Percentiles rank a stretch among this genome's conserved stretches.
Evolutionary conservation across 1,284 basidiomycete genomes (phyloP).

Genomic region (Anthracocystis walkeri): DNA sequence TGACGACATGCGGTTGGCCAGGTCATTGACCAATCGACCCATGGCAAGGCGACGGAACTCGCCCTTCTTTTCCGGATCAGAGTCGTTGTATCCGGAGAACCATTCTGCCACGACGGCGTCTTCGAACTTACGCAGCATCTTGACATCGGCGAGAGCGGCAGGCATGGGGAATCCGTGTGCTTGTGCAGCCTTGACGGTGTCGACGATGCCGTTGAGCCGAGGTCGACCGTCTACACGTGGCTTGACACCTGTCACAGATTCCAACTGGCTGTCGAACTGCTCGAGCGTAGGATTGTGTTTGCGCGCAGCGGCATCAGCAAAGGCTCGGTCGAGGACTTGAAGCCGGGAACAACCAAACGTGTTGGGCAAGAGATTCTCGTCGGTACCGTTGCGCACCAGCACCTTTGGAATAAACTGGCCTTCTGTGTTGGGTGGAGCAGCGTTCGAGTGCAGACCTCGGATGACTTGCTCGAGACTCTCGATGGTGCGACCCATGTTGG

Average conservation of each 20-base stretch:
- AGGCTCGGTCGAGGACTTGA: conserved; percentile 44
- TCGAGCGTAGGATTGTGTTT: conserved; percentile 78
- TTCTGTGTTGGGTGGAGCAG: conserved; percentile 19
- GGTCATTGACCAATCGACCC: conserved; percentile 78
- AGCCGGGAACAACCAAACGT: conserved; percentile 77
- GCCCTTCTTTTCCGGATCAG: conserved; percentile 68
- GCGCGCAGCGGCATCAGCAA: conserved; percentile 71
- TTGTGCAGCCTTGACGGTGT: conserved; percentile 75
- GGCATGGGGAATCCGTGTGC: conserved; percentile 76
- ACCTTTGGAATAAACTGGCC: conserved; percentile 50
- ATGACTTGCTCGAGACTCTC: conserved; percentile 81
- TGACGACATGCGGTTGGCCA: conserved; percentile 75
- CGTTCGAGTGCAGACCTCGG: conserved; percentile 72
- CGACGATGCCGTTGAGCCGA: conserved; percentile 81
- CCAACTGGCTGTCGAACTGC: conserved; percentile 76
- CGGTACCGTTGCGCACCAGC: conserved; percentile 70
- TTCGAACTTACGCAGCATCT: conserved; percentile 73
- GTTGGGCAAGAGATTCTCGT: conserved; percentile 82
- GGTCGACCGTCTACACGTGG: conserved; percentile 82
- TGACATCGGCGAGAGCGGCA: conserved; percentile 32
- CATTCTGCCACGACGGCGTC: conserved; percentile 81
- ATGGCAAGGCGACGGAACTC: conserved; percentile 82
- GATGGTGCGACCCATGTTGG: conserved; percentile 81
- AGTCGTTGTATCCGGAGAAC: conserved; percentile 75
- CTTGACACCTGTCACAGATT: conserved; percentile 78